These are phyloP conservation scores for Gossypium stocksii DNA, from an alignment of 345 rosid species.

Conservation along the genomic window DNA sequence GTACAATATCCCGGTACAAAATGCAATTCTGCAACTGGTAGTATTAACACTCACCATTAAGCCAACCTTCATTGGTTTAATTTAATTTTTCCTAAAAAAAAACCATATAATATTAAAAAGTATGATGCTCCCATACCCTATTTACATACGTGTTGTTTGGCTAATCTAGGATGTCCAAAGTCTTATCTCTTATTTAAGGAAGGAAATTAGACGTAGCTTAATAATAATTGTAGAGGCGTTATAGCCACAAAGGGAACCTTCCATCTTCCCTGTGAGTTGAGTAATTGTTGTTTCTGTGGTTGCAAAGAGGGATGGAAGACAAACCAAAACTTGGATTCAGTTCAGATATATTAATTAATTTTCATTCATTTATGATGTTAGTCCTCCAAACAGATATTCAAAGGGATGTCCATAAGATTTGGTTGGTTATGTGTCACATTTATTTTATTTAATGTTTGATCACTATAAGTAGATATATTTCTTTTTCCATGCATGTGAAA, in stretches of 20 bases:
- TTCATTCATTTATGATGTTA: background rate
- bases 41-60: too few relatives aligned
- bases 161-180: background rate
- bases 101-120: too few relatives aligned
- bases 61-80: too few relatives aligned
- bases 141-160: background rate
- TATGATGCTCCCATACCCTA: too few relatives aligned
- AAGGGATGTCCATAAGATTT: background rate
- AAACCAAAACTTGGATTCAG: background rate
- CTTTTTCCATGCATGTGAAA: background rate
- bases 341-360: background rate
- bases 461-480: background rate
- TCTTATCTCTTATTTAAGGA: background rate
- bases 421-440: background rate
- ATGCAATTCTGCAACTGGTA: too few relatives aligned
- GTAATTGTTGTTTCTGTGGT: background rate
- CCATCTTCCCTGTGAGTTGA: too few relatives aligned
- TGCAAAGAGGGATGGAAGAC: background rate
- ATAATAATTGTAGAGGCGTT: too few relatives aligned
- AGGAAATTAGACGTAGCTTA: background rate
- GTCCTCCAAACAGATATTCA: background rate
- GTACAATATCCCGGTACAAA: too few relatives aligned
- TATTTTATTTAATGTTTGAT: background rate
- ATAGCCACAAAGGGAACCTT: too few relatives aligned
- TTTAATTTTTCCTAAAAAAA: too few relatives aligned